phyloP scores from a whole-genome alignment of 2,329 filamentous ascomycete genomes.

The Mycocentrospora acerina region DNA sequence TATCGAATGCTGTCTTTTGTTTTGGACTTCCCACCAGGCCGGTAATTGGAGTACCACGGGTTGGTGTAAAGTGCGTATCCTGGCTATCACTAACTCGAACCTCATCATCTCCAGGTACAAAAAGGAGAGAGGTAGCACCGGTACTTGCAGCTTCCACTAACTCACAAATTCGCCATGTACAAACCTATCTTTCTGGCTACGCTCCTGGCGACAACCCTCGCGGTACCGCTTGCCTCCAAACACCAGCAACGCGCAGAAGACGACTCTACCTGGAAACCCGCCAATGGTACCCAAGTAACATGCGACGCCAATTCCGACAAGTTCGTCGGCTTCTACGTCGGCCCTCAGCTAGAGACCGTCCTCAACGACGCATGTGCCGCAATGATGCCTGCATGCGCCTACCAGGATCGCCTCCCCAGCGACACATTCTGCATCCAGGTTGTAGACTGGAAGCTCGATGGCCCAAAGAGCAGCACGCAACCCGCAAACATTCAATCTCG shows the following conservation, averaged over 20 bases:
- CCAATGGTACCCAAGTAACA: conserved; percentile 10
- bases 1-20: too few relatives aligned
- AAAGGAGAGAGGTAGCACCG: too few relatives aligned
- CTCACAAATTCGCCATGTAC: conserved; percentile 14
- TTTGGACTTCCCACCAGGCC: too few relatives aligned
- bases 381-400: conserved; percentile 31
- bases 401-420: conserved; percentile 13
- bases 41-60: too few relatives aligned
- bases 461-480: conserved; percentile 18
- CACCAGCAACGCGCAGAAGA: conserved; percentile 1
- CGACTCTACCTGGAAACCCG: conserved; percentile 17
- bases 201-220: conserved; percentile 13
- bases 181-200: conserved; percentile 13
- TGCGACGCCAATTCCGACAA: conserved; percentile 24
- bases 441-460: conserved; percentile 19
- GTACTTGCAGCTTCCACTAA: too few relatives aligned
- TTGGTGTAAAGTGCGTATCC: too few relatives aligned
- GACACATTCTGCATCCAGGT: conserved; percentile 19
- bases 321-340: conserved; percentile 20
- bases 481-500: conserved; percentile 17
- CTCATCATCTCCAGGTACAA: too few relatives aligned
- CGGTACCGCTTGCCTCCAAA: conserved; percentile 12
- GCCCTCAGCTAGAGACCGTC: conserved; percentile 19
- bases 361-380: conserved; percentile 29
- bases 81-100: too few relatives aligned